Conservation (phyloP, 441 rosid genomes). For the Eutrema salsugineum region DNA sequence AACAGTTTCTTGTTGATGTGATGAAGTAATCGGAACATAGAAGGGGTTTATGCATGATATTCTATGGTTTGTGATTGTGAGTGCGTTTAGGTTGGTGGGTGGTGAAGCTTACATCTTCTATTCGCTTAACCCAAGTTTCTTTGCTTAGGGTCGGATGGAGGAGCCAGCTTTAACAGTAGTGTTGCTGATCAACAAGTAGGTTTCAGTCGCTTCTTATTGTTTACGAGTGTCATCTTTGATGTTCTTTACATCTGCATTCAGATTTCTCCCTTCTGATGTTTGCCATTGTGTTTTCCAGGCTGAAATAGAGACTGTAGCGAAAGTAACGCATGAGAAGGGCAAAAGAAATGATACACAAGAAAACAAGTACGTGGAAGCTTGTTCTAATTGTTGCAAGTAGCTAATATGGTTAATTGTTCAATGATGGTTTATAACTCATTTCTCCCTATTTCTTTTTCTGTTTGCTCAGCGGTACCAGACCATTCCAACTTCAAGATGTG, state of each 20-base stretch:
- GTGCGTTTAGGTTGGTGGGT: not conserved
- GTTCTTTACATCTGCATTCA: not conserved
- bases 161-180: slow-evolving; percentile 86
- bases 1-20: not conserved
- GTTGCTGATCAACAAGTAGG: slow-evolving; percentile 94
- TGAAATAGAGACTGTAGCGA: slow-evolving; percentile 90
- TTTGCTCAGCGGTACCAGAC: slow-evolving; percentile 59
- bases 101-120: slow-evolving; percentile 7
- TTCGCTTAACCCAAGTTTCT: slow-evolving; percentile 15
- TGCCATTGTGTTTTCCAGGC: slow-evolving; percentile 45
- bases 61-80: not conserved
- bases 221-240: not conserved
- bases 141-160: slow-evolving; percentile 62
- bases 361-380: slow-evolving; percentile 49
- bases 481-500: slow-evolving; percentile 89
- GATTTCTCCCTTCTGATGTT: not conserved
- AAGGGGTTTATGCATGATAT: not conserved
- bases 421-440: not conserved
- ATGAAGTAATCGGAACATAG: not conserved
- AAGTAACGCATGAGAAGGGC: slow-evolving; percentile 78
- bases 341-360: slow-evolving; percentile 82
- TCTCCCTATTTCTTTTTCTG: not conserved
- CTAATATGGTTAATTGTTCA: not conserved
- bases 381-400: not conserved
- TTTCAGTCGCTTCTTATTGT: slow-evolving; percentile 18